Evolutionary conservation across 129 eudicot species (phyloP), one percentile per base, ranked within the genome.

Genomic region (Saussurea involucrata): DNA sequence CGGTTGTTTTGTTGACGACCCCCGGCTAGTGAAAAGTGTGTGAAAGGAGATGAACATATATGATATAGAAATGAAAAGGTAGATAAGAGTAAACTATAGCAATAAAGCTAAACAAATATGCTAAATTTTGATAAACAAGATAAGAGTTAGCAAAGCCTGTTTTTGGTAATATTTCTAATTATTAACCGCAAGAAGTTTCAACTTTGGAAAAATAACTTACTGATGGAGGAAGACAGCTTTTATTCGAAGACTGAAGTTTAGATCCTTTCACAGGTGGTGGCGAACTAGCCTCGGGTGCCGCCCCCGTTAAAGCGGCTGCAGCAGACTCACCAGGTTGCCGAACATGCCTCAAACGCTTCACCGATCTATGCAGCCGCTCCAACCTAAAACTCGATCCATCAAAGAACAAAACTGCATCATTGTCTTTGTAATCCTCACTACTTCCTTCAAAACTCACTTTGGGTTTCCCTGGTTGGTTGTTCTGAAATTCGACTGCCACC

Each of bases 371-470:
- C 27, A 95, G 79, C n/a, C 97, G 77, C 71, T 95, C 99, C 33
- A 95, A 82, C 60, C 95, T 90, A 81, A 95, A 88, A 9, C 90
- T 74, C 63, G 83, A 75, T 27, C 99, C 99, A 75, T 95, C 97
- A 77, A 92, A 95, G 89, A 95, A 92, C 78, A 95, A 73, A 84
- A 95, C 97, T 2, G 99, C 99, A 78, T 95, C 99, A 63, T 88
- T 95, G 29, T 95, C 99, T 75, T 95, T 95, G 85, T 88, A 92
- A 85, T 92, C 99, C 77, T 95, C 97, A 49, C 85, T 86, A 10
- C 82, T 85, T 7, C 99, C 99, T 37, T 95, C 97, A 64, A 89
- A 95, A 42, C 83, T 76, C 5, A 92, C 88, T 84, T 86, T 95
- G 9, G 97, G 92, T 80, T 92, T 95, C 24, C 99, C 99, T 5